Evolutionary conservation across 495 filamentous ascomycete species (phyloP).

Genomic region (Letharia lupina): DNA sequence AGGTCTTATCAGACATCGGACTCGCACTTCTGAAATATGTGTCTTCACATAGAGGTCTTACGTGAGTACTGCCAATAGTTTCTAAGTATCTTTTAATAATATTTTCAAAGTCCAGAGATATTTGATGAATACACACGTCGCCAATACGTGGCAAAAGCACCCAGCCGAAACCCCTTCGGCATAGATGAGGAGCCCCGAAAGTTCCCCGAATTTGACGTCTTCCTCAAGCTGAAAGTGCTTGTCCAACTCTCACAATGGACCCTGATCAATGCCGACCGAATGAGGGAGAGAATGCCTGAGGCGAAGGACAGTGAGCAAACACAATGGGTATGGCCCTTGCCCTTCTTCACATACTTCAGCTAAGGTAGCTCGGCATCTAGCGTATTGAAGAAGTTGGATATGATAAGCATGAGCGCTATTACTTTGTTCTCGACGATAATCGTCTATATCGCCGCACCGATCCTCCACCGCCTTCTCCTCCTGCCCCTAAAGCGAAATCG

Average conservation of each 20-base stretch:
- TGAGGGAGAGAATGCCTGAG: constrained; percentile 80
- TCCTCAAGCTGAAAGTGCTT: constrained; percentile 79
- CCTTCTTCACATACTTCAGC: neutral
- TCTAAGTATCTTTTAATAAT: neutral
- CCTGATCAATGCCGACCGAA: constrained; percentile 71
- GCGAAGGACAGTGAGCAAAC: constrained; percentile 72
- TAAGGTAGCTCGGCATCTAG: constrained; percentile 36
- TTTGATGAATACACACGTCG: constrained; percentile 93
- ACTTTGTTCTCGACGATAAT: constrained; percentile 91
- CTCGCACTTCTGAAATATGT: constrained; percentile 84
- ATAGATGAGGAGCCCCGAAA: constrained; percentile 60
- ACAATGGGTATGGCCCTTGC: constrained; percentile 58
- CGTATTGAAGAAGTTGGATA: constrained; percentile 87
- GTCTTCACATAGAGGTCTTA: constrained; percentile 85
- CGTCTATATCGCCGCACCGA: constrained; percentile 81
- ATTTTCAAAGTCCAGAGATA: constrained; percentile 56
- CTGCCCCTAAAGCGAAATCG: constrained; percentile 58
- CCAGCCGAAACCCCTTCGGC: constrained; percentile 77
- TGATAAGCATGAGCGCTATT: constrained; percentile 73
- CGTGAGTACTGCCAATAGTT: constrained; percentile 46
- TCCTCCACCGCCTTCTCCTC: constrained; percentile 47
- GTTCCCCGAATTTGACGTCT: constrained; percentile 75
- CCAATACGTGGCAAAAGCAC: constrained; percentile 79
- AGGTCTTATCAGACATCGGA: constrained; percentile 71
- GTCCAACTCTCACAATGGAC: constrained; percentile 90